phyloP scores from a whole-genome alignment of 805 yeast genomes.

The Scheffersomyces amazonensis region DNA sequence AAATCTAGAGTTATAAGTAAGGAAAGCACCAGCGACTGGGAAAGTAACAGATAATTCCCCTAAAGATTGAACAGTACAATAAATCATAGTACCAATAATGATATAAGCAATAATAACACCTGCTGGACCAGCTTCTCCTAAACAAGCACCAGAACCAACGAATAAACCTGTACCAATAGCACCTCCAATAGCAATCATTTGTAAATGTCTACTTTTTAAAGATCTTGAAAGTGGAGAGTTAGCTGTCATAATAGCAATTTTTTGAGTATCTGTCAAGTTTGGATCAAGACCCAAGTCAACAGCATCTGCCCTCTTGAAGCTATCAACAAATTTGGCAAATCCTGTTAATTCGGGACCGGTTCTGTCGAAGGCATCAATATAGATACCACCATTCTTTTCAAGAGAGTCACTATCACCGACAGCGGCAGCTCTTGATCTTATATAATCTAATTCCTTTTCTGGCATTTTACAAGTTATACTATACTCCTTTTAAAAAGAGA shows the following conservation, averaged over 20 bases:
- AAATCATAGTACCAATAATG: conserved; percentile 53
- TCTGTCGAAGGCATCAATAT: conserved; percentile 13
- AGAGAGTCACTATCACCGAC: conserved; percentile 19
- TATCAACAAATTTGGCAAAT: conserved; percentile 12
- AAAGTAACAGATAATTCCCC: conserved; percentile 61
- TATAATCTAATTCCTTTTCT: conserved; percentile 39
- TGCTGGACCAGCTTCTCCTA: conserved; percentile 69
- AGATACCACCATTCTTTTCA: conserved; percentile 23
- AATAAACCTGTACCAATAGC: conserved; percentile 82
- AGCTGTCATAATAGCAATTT: conserved; percentile 38
- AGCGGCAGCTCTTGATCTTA: conserved; percentile 34
- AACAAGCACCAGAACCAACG: conserved; percentile 68
- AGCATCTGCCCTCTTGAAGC: conserved; percentile 28
- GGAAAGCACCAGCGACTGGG: conserved; percentile 66
- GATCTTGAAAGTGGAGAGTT: conserved; percentile 48
- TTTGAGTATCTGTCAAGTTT: conserved; percentile 18
- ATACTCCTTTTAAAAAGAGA: too few species aligned
- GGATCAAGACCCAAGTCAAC: conserved; percentile 40
- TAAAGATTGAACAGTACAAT: conserved; percentile 53
- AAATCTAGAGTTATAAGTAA: conserved; percentile 56
- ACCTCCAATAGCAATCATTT: conserved; percentile 83
- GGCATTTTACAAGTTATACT: too few species aligned
- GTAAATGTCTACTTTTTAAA: conserved; percentile 63
- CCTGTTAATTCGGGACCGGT: conserved; percentile 14
- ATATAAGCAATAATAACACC: conserved; percentile 56